phyloP scores from a whole-genome alignment of 2,329 filamentous ascomycete genomes.

The Phialocephala sp. region DNA sequence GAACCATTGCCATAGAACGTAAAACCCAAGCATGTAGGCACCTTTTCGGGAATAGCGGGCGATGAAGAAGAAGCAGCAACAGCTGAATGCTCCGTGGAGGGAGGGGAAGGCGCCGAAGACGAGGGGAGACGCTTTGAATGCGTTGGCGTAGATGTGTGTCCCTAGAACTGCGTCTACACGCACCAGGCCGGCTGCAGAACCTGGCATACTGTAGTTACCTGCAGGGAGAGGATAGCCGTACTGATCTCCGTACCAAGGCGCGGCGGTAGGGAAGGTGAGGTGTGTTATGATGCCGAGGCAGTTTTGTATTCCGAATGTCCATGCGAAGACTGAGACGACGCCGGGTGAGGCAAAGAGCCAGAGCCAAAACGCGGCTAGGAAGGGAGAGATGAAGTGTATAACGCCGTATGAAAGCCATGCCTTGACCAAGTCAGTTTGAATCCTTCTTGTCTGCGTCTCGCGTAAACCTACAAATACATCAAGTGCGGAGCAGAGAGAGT shows the following conservation, averaged over 20 bases:
- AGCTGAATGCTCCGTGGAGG: slow-evolving; percentile 92
- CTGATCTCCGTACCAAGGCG: slow-evolving; percentile 94
- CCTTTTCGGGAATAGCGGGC: slow-evolving; percentile 54
- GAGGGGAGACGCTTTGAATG: slow-evolving; percentile 85
- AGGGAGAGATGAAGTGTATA: slow-evolving; percentile 84
- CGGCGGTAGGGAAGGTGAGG: slow-evolving; percentile 87
- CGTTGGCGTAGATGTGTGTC: slow-evolving; percentile 88
- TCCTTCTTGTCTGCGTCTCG: slow-evolving; percentile 43
- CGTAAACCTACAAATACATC: slow-evolving; percentile 36
- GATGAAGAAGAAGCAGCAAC: slow-evolving; percentile 84
- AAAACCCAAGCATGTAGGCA: slow-evolving; percentile 70
- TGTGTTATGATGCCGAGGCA: slow-evolving; percentile 85
- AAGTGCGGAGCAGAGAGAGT: slow-evolving; percentile 51
- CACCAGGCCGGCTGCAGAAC: slow-evolving; percentile 85
- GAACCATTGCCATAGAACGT: slow-evolving; percentile 94
- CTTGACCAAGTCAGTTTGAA: slow-evolving; percentile 68
- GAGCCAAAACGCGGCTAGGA: slow-evolving; percentile 76
- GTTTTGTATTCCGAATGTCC: slow-evolving; percentile 90
- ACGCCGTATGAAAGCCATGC: slow-evolving; percentile 96
- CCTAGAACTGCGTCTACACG: slow-evolving; percentile 87
- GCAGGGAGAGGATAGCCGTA: slow-evolving; percentile 77
- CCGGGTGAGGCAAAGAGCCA: slow-evolving; percentile 89
- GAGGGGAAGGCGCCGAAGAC: slow-evolving; percentile 95
- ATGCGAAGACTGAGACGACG: slow-evolving; percentile 81
- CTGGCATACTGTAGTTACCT: slow-evolving; percentile 88